Conservation (phyloP, 345 rosid genomes). For the Acer negundo region DNA sequence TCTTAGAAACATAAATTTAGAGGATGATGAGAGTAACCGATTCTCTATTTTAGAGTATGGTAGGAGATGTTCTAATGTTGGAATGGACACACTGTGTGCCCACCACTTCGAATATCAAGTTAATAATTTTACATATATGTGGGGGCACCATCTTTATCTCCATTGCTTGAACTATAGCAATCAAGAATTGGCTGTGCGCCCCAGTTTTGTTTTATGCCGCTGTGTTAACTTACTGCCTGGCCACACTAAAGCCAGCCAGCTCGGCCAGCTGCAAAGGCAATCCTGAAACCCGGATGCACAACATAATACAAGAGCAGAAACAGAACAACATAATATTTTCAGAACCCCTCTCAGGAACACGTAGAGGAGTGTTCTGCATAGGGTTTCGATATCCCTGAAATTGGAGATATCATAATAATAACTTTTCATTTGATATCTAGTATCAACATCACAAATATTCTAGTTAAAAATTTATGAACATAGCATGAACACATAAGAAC, state of each 20-base stretch:
- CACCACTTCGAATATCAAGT: too few species aligned
- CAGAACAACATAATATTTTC: too few species aligned
- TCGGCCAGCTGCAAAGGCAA: slow-evolving; percentile 79
- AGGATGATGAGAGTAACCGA: too few species aligned
- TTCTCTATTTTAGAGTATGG: too few species aligned
- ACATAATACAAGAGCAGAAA: not conserved
- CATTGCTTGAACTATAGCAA: slow-evolving; percentile 57
- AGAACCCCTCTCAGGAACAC: too few species aligned
- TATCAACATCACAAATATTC: not conserved
- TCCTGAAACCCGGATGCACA: not conserved
- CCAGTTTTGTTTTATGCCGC: slow-evolving; percentile 61
- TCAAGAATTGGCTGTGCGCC: slow-evolving; percentile 70
- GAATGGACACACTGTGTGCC: too few species aligned
- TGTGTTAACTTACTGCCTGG: slow-evolving; percentile 80
- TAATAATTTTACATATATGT: slow-evolving; percentile 18
- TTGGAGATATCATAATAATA: too few species aligned
- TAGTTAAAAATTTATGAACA: not conserved
- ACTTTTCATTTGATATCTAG: not conserved
- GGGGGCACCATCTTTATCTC: slow-evolving; percentile 56
- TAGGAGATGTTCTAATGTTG: too few species aligned
- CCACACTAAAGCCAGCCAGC: slow-evolving; percentile 75
- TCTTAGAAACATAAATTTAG: too few species aligned
- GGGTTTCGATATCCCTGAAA: not conserved
- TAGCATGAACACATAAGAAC: too few species aligned
- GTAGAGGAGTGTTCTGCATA: not conserved